These are phyloP conservation scores for Candida chauliodis DNA, from an alignment of 805 yeast species.

Conservation along the genomic window DNA sequence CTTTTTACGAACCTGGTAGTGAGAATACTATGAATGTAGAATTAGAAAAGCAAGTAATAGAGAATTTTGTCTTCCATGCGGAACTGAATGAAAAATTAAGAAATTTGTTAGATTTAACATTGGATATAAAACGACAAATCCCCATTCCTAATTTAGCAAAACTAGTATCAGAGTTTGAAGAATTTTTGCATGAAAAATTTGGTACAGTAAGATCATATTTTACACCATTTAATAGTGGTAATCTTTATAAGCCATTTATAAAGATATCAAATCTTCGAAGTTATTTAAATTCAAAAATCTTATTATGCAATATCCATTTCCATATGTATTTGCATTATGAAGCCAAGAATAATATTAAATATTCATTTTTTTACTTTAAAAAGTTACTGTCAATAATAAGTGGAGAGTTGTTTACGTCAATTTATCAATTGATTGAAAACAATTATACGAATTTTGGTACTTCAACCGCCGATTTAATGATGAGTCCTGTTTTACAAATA, in stretches of 20 bases:
- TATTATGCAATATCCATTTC: constrained; percentile 24
- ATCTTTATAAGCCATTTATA: constrained; percentile 17
- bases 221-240: constrained; percentile 16
- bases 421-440: constrained; percentile 27
- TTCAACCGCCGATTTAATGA: constrained; percentile 33
- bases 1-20: constrained; percentile 31
- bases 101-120: constrained; percentile 19
- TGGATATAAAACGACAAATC: constrained; percentile 17
- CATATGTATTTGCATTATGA: constrained; percentile 43
- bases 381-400: constrained; percentile 22
- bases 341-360: constrained; percentile 17
- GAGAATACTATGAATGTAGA: constrained; percentile 31
- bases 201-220: constrained; percentile 21
- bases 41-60: constrained; percentile 34
- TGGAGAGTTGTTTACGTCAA: constrained; percentile 29
- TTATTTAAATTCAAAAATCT: constrained; percentile 25
- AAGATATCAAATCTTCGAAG: constrained; percentile 25
- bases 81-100: constrained; percentile 26
- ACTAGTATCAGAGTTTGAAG: constrained; percentile 34
- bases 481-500: constrained; percentile 37
- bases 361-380: constrained; percentile 32
- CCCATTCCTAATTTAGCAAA: constrained; percentile 18
- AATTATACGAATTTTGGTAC: constrained; percentile 42
- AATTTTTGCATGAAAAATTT: constrained; percentile 24
- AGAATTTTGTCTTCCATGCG: constrained; percentile 25